Base-by-base conservation (phyloP, 2,329 filamentous ascomycete species). In the Clonostachys rosea region DNA sequence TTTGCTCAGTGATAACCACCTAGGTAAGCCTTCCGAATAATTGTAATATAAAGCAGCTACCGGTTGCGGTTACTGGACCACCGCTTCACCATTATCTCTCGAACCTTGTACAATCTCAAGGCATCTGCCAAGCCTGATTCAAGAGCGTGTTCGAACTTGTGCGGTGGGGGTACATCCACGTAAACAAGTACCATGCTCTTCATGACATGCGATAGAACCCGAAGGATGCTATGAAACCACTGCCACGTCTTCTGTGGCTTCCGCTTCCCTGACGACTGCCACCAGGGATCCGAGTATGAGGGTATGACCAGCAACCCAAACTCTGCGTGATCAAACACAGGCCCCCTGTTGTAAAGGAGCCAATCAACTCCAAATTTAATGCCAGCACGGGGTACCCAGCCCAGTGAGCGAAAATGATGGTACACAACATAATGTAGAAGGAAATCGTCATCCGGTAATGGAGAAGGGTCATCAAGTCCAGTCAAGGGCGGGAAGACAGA, bases 331-430 rank as follows among this genome's bases (percentile, higher is more conserved):
- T 90, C 84, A 64, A 99, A 97, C 0, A 94, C 92, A 0, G 94
- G 94, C 0, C 94, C 94, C 17, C 91, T 86, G 48, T 90, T 85
- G 68, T 99, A 99, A 8, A 99, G 78, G n/a, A 99, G 73, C 73
- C 89, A 96, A 65, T 99, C 94, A 10, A 91, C 88, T 18, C 89
- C 89, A 57, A 99, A 99, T 61, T 99, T 99, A 62, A 95, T 85
- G 35, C 94, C 95, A 6, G 88, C 84, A 13, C 95, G 86, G 1
- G 95, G 87, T 2, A 96, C 89, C 92, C 94, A 99, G 20, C 94
- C 94, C 0, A 97, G 75, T 1, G 91, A 95, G 36, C 94, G 86
- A 69, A 96, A 99, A 63, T 99, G 92, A 62, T 99, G 94, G 64
- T 96, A 99, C 16, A 89, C 89, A 12, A 83, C 84, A 59, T 97